Conservation (phyloP, 2,329 filamentous ascomycete species). For the Fusarium pseudocircinatum region DNA sequence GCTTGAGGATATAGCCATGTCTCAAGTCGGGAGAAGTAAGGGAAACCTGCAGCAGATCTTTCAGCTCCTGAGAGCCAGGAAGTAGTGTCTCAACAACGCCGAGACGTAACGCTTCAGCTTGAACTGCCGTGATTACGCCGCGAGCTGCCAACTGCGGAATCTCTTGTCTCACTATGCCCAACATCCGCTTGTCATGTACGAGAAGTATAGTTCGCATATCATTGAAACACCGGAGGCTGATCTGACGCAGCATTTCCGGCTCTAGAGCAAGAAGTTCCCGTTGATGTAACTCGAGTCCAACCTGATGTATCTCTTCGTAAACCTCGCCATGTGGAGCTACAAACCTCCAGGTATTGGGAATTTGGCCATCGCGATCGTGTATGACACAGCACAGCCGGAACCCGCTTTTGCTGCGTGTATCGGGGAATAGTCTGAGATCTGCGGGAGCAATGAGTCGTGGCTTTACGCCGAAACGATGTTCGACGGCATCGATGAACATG, state of each 20-base stretch:
- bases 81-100: conserved; percentile 50
- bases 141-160: conserved; percentile 40
- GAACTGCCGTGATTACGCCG: conserved; percentile 39
- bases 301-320: conserved; percentile 49
- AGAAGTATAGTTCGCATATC: conserved; percentile 53
- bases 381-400: conserved; percentile 46
- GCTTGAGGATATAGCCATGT: conserved; percentile 50
- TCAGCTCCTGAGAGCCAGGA: conserved; percentile 43
- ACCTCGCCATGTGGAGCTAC: conserved; percentile 37
- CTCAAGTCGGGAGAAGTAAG: conserved; percentile 23
- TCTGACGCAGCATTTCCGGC: conserved; percentile 46
- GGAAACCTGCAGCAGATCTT: conserved; percentile 27
- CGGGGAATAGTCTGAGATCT: conserved; percentile 47
- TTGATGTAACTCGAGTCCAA: conserved; percentile 53
- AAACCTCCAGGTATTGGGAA: conserved; percentile 5
- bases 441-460: conserved; percentile 49
- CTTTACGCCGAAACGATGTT: conserved; percentile 42
- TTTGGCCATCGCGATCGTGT: background rate
- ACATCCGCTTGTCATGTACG: conserved; percentile 55
- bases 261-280: conserved; percentile 48
- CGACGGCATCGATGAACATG: conserved; percentile 48
- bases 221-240: conserved; percentile 52
- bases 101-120: conserved; percentile 40
- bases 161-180: conserved; percentile 52
- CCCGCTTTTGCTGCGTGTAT: conserved; percentile 34